These are phyloP conservation scores for Chytridium lagenaria DNA, from an alignment of 371 early-diverging fungal genomes.

Conservation along the genomic window DNA sequence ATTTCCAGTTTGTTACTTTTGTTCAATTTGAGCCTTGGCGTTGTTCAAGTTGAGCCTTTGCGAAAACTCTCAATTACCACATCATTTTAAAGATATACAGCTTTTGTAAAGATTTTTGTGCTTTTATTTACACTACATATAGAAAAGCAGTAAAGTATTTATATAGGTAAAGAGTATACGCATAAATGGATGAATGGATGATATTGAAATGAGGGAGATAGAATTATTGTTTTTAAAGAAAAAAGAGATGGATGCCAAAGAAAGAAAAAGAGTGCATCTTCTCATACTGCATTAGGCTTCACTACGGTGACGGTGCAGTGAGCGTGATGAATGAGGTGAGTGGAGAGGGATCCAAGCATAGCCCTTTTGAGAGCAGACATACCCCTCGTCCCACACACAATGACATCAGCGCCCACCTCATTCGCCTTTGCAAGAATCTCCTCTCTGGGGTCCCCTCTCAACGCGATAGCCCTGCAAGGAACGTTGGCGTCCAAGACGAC, in stretches of 20 bases:
- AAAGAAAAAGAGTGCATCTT: neutral
- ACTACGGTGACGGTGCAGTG: neutral
- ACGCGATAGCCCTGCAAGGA: slow-evolving; percentile 30
- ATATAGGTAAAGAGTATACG: neutral
- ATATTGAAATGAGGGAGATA: neutral
- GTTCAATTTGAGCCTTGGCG: no score
- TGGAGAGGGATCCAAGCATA: slow-evolving; percentile 41
- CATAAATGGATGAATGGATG: neutral
- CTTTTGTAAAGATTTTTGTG: no score
- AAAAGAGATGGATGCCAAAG: neutral
- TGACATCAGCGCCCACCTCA: slow-evolving; percentile 35
- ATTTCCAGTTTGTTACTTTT: no score
- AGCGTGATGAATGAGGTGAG: slow-evolving; percentile 6
- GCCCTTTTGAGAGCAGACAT: slow-evolving; percentile 25
- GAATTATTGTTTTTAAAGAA: no score
- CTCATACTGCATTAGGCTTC: neutral
- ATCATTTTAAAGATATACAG: no score
- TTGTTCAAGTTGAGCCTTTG: no score
- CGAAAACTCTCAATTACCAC: no score
- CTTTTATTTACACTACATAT: neutral
- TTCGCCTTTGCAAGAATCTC: slow-evolving; percentile 34
- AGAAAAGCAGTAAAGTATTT: neutral
- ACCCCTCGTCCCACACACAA: slow-evolving; percentile 43
- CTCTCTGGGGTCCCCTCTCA: slow-evolving; percentile 36
- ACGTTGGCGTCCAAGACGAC: slow-evolving; percentile 18